Evolutionary conservation across 2,329 filamentous ascomycete genomes (phyloP), one percentile per base, ranked within the genome.

Genomic region (Byssochlamys sp.): DNA sequence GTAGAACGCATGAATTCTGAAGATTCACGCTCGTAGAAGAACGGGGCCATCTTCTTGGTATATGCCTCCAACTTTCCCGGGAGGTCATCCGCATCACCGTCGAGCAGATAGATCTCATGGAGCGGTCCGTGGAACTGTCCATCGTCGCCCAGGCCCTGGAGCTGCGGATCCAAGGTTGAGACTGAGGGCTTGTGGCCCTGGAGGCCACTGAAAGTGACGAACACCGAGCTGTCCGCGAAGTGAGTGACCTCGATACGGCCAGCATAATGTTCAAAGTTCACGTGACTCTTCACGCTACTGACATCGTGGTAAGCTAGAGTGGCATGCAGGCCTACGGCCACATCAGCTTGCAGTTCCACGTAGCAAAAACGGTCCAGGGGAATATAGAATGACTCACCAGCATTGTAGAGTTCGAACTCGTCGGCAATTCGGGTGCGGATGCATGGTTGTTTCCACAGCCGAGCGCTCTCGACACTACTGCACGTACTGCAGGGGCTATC

Each of bases 381-480:
- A 26, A 53, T 19, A 48, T 52, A 51, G 53, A 27, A 52, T 31
- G 14, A 54, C 27, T 53, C 69, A 77, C 75, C 78, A 50, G 80
- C 76, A 58, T 78, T 80, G 67, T 82, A 85, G 12, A 84, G 71
- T 56, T 79, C 77, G 64, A 84, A 82, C 63, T 83, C 80, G 45
- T 84, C 81, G 4, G 78, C 78, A 54, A 85, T 77, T 25, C 80
- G 79, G 19, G 80, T 82, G 12, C 83, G 76, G 51, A 84, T 77
- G 61, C 83, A 85, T 6, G 78, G 79, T 58, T 80, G 77, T 63
- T 84, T 84, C 83, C 83, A 85, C 24, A 85, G 63, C 48, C 83
- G 77, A 35, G 83, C 82, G 58, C 78, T 81, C 64, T 84, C 81
- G n/a, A 85, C 80, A 59, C 78, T 79, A 54, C 75, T 75, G 61